Conservation (phyloP, 768 basidiomycete genomes). For the Epithele typhae region DNA sequence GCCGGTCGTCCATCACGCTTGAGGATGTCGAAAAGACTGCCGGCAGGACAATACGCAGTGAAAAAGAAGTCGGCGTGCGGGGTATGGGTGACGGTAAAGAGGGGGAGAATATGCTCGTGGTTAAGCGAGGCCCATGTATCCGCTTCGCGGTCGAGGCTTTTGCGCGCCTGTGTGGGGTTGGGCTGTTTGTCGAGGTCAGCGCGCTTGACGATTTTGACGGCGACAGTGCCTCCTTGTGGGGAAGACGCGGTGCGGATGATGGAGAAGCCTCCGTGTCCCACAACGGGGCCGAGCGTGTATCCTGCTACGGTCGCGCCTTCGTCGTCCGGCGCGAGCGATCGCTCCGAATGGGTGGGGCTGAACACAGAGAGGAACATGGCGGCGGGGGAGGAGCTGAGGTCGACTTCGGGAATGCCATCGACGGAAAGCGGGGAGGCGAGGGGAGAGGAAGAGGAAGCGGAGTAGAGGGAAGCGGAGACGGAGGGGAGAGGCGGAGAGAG, state of each 20-base stretch:
- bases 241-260: conserved; percentile 68
- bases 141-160: conserved; percentile 66
- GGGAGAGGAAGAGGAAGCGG: conserved; percentile 2
- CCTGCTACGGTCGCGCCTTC: conserved; percentile 66
- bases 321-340: conserved; percentile 43
- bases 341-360: conserved; percentile 31
- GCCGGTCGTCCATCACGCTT: conserved; percentile 65
- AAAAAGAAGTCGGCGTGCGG: conserved; percentile 72
- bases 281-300: conserved; percentile 69
- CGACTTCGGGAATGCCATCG: conserved; percentile 6
- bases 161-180: conserved; percentile 43
- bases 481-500: conserved; percentile 1
- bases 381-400: conserved; percentile 52
- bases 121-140: conserved; percentile 68
- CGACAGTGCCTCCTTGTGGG: conserved; percentile 59
- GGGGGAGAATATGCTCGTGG: conserved; percentile 84
- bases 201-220: conserved; percentile 78
- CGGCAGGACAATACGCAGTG: conserved; percentile 79
- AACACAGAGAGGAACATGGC: conserved; percentile 72
- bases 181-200: conserved; percentile 50
- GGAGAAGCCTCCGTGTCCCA: conserved; percentile 82
- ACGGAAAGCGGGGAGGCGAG: conserved; percentile 3
- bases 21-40: conserved; percentile 81
- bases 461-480: conserved; percentile 7
- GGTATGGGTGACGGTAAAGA: conserved; percentile 62